Conservation (phyloP, 257 asterid genomes). For the Linaria vulgaris region DNA sequence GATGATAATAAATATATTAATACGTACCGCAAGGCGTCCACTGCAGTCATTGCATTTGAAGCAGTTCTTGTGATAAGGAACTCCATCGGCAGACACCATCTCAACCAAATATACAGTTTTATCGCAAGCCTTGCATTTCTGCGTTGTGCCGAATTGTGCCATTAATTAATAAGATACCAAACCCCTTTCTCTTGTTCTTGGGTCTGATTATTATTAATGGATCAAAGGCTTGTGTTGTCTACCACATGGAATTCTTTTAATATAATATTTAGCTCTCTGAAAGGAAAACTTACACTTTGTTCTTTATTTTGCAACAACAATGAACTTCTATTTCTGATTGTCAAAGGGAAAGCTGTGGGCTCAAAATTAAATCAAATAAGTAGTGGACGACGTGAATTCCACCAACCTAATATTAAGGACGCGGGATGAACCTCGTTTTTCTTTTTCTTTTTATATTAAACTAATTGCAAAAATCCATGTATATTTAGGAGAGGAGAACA, state of each 20-base stretch:
- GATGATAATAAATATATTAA: not conserved
- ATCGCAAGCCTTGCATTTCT: conserved; percentile 63
- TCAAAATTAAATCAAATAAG: conserved; percentile 21
- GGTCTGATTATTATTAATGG: not conserved
- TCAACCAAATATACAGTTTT: conserved; percentile 56
- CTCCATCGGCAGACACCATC: conserved; percentile 61
- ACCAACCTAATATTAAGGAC: conserved; percentile 31
- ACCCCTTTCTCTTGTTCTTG: not conserved
- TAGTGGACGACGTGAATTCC: conserved; percentile 28
- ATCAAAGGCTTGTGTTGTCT: not conserved
- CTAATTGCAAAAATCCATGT: too few species aligned
- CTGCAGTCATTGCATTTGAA: conserved; percentile 60
- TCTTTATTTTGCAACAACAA: not conserved
- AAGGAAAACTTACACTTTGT: not conserved
- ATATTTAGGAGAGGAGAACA: too few species aligned
- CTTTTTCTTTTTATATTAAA: not conserved
- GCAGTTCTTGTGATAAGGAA: conserved; percentile 57
- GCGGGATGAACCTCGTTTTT: conserved; percentile 21
- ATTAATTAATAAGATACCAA: not conserved
- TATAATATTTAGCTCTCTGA: not conserved
- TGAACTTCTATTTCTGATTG: conserved; percentile 2
- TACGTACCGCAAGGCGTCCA: conserved; percentile 49
- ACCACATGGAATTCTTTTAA: not conserved
- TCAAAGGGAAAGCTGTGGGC: conserved; percentile 20
- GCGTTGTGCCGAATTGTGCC: conserved; percentile 40